These are phyloP conservation scores for Penicillium steckii DNA, from an alignment of 495 filamentous ascomycete species.

Conservation along the genomic window DNA sequence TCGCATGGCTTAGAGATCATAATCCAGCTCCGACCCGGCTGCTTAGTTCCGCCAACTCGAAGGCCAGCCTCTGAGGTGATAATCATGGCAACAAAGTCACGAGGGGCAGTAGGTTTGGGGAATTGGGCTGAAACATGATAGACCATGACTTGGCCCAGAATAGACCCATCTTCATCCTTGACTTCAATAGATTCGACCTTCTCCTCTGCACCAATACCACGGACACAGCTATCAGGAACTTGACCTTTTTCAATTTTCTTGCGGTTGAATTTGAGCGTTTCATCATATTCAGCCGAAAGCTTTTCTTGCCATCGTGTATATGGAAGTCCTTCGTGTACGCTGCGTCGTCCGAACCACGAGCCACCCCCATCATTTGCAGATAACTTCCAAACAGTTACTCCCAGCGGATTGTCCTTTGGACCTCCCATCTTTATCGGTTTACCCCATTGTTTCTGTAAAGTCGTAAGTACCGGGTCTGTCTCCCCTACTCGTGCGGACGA, in stretches of 20 bases:
- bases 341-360: conserved; percentile 85
- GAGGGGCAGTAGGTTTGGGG: conserved; percentile 79
- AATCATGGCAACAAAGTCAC: conserved; percentile 82
- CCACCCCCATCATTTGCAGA: conserved; percentile 76
- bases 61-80: conserved; percentile 50
- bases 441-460: conserved; percentile 78
- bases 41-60: conserved; percentile 21
- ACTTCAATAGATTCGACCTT: conserved; percentile 58
- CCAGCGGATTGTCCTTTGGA: conserved; percentile 70
- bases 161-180: conserved; percentile 50
- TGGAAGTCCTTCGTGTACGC: conserved; percentile 71
- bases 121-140: conserved; percentile 88
- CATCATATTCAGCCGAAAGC: conserved; percentile 49
- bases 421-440: conserved; percentile 71
- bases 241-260: conserved; percentile 47
- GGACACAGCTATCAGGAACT: conserved; percentile 54
- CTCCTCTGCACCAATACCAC: conserved; percentile 81
- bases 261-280: conserved; percentile 55
- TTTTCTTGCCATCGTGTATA: conserved; percentile 65
- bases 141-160: conserved; percentile 49
- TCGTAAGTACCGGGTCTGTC: conserved; percentile 41
- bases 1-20: conserved; percentile 80
- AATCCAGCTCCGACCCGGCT: conserved; percentile 64
- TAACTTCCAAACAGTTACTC: conserved; percentile 77
- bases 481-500: conserved; percentile 54